Percentiles rank a stretch among this genome's conserved stretches.
Evolutionary conservation across 2,329 filamentous ascomycete species (phyloP).

Genomic region (Scytalidium lignicola): DNA sequence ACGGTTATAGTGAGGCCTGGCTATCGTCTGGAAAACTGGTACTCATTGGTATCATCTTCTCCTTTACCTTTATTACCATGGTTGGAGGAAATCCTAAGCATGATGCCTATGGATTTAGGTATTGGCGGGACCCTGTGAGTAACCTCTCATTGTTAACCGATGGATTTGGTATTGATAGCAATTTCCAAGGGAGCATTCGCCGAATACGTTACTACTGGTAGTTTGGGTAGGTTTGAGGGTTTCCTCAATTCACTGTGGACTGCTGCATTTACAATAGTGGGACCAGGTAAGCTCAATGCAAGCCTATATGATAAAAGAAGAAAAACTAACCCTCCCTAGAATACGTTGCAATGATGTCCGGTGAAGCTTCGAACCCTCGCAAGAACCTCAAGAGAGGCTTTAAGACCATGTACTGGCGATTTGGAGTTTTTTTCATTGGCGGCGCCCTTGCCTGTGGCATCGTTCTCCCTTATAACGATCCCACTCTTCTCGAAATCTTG

Average conservation of each 20-base stretch:
- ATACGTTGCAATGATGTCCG: constrained; percentile 43
- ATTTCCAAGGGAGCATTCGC: constrained; percentile 57
- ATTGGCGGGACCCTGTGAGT: constrained; percentile 50
- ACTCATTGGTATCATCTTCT: constrained; percentile 41
- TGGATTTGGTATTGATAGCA: not conserved
- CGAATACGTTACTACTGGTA: constrained; percentile 55
- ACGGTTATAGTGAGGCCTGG: constrained; percentile 70
- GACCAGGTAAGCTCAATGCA: constrained; percentile 21
- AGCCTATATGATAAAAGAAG: too few relatives aligned
- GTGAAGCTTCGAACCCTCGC: constrained; percentile 48
- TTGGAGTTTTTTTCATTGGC: constrained; percentile 55
- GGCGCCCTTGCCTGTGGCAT: constrained; percentile 51
- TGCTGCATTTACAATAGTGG: constrained; percentile 51
- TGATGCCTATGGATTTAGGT: constrained; percentile 66
- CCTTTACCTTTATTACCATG: constrained; percentile 69
- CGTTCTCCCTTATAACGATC: constrained; percentile 49
- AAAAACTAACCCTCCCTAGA: constrained; percentile 29
- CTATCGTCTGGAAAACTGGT: constrained; percentile 35
- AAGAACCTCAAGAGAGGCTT: constrained; percentile 50
- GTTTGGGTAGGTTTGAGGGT: constrained; percentile 63
- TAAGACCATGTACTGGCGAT: constrained; percentile 56
- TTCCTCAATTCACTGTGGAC: constrained; percentile 51
- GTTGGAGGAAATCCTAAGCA: constrained; percentile 68
- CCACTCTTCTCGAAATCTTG: constrained; percentile 45
- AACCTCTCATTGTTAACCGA: not conserved